Conservation (phyloP, 805 yeast genomes). For the Sugiyamaella americana region DNA sequence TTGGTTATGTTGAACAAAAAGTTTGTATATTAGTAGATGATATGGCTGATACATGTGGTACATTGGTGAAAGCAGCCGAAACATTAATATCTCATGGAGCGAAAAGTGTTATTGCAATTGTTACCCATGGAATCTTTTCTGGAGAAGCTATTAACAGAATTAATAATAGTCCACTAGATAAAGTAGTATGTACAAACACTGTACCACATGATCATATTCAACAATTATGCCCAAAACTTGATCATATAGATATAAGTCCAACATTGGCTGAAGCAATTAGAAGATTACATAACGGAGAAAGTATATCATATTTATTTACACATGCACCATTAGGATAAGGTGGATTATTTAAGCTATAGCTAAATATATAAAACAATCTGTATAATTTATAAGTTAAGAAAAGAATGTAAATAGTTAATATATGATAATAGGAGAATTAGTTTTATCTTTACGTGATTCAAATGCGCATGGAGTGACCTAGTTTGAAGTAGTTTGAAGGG, state of each 20-base stretch:
- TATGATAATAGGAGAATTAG: no score
- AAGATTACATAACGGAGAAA: slow-evolving; percentile 93
- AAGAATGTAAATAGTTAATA: no score
- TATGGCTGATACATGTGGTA: slow-evolving; percentile 99
- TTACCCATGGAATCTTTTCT: slow-evolving; percentile 91
- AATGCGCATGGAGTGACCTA: no score
- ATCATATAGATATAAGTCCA: slow-evolving; percentile 77
- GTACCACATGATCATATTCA: slow-evolving; percentile 72
- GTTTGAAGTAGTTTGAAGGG: no score
- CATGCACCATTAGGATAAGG: slow-evolving; percentile 49
- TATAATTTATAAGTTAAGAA: no score
- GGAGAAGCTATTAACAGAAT: slow-evolving; percentile 75
- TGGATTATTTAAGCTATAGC: no score
- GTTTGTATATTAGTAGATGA: slow-evolving; percentile 87
- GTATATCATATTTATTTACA: slow-evolving; percentile 78
- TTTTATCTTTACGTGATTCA: no score
- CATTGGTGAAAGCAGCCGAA: slow-evolving; percentile 91
- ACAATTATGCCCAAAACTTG: slow-evolving; percentile 58
- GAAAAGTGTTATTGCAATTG: slow-evolving; percentile 79
- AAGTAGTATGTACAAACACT: slow-evolving; percentile 87
- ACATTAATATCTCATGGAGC: slow-evolving; percentile 78
- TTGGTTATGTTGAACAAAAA: slow-evolving; percentile 85
- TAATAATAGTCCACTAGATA: slow-evolving; percentile 57
- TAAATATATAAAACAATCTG: no score
- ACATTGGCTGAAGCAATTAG: slow-evolving; percentile 90